Percentiles rank a stretch among this genome's conserved stretches.
These are phyloP conservation scores for Heritiera littoralis DNA, from an alignment of 345 rosid species.

Conservation along the genomic window DNA sequence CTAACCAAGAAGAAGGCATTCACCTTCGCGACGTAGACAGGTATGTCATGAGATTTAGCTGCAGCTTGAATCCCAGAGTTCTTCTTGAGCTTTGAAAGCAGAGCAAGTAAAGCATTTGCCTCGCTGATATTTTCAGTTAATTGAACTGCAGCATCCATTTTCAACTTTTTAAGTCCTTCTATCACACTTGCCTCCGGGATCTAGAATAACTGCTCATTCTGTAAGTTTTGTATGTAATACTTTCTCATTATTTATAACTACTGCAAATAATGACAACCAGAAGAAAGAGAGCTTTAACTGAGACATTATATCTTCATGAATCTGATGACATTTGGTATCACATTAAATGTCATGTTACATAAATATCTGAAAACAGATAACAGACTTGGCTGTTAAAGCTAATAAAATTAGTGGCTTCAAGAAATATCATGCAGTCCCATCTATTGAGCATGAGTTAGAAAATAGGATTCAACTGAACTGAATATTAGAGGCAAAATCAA, in stretches of 20 bases:
- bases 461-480: background rate
- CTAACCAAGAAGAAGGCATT: background rate
- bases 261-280: background rate
- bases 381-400: background rate
- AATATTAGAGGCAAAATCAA: background rate
- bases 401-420: background rate
- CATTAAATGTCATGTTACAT: background rate
- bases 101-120: constrained; percentile 82
- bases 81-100: constrained; percentile 83
- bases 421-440: background rate
- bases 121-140: constrained; percentile 70
- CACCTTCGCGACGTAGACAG: constrained; percentile 80
- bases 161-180: constrained; percentile 68
- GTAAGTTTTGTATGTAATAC: constrained; percentile 33
- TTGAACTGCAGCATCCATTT: constrained; percentile 50
- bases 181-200: constrained; percentile 63
- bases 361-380: background rate
- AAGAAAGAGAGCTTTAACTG: background rate
- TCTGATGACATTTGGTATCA: background rate
- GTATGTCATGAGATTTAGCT: constrained; percentile 64
- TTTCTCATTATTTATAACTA: constrained; percentile 14
- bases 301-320: constrained; percentile 5
- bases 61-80: constrained; percentile 75
- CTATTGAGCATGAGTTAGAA: constrained; percentile 13
- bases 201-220: constrained; percentile 52